Base-by-base conservation (phyloP, 768 basidiomycete genomes). In the Clitopilus hobsonii region DNA sequence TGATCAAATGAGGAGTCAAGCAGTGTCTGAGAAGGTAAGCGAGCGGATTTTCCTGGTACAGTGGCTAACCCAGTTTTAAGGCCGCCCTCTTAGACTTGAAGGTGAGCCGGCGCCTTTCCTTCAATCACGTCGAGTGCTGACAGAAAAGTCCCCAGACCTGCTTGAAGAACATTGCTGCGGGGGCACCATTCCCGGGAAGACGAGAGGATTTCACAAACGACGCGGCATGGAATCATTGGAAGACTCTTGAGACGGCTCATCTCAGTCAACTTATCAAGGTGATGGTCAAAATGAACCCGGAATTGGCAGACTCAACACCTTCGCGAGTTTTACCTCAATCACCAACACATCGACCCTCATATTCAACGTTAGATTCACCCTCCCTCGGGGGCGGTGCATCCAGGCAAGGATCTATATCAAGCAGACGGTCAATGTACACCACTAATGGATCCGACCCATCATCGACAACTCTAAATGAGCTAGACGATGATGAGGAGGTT, bases 51-150 rank as follows among this genome's bases (percentile, higher is more conserved):
- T 23, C 49, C n/a, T 41, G 16, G 5, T 20, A 41, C 49, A 11
- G 3, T 56, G 22, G 29, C 25, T 45, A 32, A 32, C 16, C 26
- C 5, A 51, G 23, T 58, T 20, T 52, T 52, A 58, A 92, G 86
- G 92, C 94, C 23, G 94, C 94, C 0, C 71, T 97, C 55, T 79
- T 79, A 41, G 94, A 97, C 67, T 77, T 96, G 54, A 97, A 95
- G 82, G 92, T 88, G 61, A 59, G 60, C 47, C 25, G 20, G 20
- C 28, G 22, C 16, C 11, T 48, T 25, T 18, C 29, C n/a, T 23
- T 32, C 30, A 18, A 24, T 65, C 45, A 65, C 58, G 32, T 45
- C 29, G 20, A 41, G 25, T 57, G 16, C 61, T 55, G 48, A 60
- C 41, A 27, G 32, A 54, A 26, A 54, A 47, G 38, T 54, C 54